Evolutionary conservation across 495 filamentous ascomycete species (phyloP), one percentile per base, ranked within the genome.

Genomic region (Tuber magnatum): DNA sequence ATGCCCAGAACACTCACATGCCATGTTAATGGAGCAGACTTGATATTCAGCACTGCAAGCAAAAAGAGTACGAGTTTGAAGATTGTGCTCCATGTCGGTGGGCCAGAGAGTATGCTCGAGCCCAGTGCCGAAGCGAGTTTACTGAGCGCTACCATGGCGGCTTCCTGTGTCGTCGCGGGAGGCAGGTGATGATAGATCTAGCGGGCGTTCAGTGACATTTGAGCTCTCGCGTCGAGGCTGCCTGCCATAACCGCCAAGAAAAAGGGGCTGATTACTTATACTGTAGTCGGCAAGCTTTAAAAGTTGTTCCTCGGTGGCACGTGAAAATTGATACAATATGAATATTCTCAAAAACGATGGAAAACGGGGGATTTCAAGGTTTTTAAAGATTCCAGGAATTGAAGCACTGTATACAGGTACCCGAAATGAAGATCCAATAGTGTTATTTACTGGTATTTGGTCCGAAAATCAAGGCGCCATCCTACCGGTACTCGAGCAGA

Each of bases 11-110:
- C 48, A 84, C 89, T 51, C 85, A 92, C 91, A 81, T 92, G 91
- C 92, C 92, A 94, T 20, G 88, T 86, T n/a, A 90, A 83, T 0
- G 92, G 92, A n/a, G 92, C 70, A 76, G 86, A 91, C 86, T 94
- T 94, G 85, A 90, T 84, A 80, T 93, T 92, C 18, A 86, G 76
- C 1, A 90, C 78, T 8, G 88, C 83, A 28, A 91, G 84, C 8
- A 88, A 28, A 7, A 90, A 73, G 38, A 80, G 68, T 14, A 82
- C 18, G 14, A 75, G 24, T 65, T 81, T 81, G 18, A 79, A 39
- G 3, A 75, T 2, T 20, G 70, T 72, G 39, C 32, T 44, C 77
- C 77, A 79, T 35, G 43, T 61, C 24, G 72, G 77, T 5, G 76
- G 77, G 10, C 73, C 61, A 7, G 24, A 68, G 40, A 68, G 38